Base-by-base conservation (phyloP, 805 yeast genomes). In the Saccharomycopsis capsularis region DNA sequence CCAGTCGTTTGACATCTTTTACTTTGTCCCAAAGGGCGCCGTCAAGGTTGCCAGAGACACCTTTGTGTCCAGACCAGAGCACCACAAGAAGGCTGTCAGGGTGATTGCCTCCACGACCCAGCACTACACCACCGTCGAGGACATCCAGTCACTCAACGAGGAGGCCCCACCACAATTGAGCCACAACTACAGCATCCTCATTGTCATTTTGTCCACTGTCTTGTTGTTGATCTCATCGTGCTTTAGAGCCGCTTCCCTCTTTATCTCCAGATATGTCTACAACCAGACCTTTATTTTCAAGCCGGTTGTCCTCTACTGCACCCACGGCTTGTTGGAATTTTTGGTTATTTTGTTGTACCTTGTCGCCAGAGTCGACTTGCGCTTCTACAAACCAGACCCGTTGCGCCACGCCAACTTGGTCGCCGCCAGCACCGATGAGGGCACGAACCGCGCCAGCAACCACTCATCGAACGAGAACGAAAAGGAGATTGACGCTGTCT, bases 381-480 rank as follows among this genome's bases (percentile, higher is more conserved):
- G 93, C 62, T 85, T 85, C 66, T 85, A 85, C 71, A 79, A 85
- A 64, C 91, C 93, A 16, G 90, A 83, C 62, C 42, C 42, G 16
- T 40, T 50, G 46, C 16, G 44, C 21, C 9, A 13, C 6, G 15
- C 19, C 34, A 15, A 7, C 21, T 13, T 21, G 7, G 1, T 2
- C 40, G 21, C 11, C 24, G 25, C 23, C 18, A 9, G 15, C 5
- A 23, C 21, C 19, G 40, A n/a, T 18, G 43, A 24, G 11, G 39
- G 6, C 21, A 19, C 45, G 9, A 37, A 37, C 40, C 11, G 16
- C 40, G 18, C 42, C n/a, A 16, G 11, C 32, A 9, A 11, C 18
- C 27, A 29, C 16, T n/a, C n/a, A n/a, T 9, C 42, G 15, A 24
- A 23, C 24, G 44, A 38, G 15, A 18, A 29, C 29, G 46, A 42